A percentile compares a stretch with the other conserved stretches of the same genome.
phyloP scores from a whole-genome alignment of 129 eudicot species.

The Lactuca saligna region DNA sequence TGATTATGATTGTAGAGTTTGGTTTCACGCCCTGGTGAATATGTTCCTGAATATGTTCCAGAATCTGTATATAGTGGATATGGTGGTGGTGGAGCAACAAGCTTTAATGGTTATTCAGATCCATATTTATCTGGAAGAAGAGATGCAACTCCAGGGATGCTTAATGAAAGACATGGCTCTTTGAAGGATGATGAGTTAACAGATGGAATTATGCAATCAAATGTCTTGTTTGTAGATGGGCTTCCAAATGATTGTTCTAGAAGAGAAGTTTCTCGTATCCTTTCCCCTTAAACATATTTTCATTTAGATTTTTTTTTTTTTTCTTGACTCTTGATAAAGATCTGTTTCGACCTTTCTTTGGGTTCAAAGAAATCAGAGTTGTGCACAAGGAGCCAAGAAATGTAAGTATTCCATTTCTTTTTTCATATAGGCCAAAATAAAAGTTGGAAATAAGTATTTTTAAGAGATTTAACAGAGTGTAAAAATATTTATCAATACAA shows the following conservation, averaged over 20 bases:
- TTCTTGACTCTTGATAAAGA: conserved; percentile 65
- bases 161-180: conserved; percentile 39
- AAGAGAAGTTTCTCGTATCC: conserved; percentile 94
- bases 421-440: too few species aligned
- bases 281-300: conserved; percentile 17
- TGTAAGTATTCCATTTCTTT: conserved; percentile 46
- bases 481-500: too few species aligned
- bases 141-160: conserved; percentile 31
- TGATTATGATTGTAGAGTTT: conserved; percentile 33
- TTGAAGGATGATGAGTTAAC: conserved; percentile 39
- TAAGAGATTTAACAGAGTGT: too few species aligned
- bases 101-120: conserved; percentile 40
- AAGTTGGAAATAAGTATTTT: too few species aligned
- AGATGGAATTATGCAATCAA: conserved; percentile 43
- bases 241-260: conserved; percentile 78
- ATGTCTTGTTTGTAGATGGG: conserved; percentile 76
- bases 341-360: conserved; percentile 87
- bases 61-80: conserved; percentile 48
- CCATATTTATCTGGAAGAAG: conserved; percentile 38
- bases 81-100: conserved; percentile 29
- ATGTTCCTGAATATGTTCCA: conserved; percentile 39
- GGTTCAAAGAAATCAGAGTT: conserved; percentile 75
- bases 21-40: conserved; percentile 39
- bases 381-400: conserved; percentile 94
- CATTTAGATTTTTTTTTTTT: conserved; percentile 10